phyloP scores from a whole-genome alignment of 2,329 filamentous ascomycete species.

The Fusarium odoratissimum region DNA sequence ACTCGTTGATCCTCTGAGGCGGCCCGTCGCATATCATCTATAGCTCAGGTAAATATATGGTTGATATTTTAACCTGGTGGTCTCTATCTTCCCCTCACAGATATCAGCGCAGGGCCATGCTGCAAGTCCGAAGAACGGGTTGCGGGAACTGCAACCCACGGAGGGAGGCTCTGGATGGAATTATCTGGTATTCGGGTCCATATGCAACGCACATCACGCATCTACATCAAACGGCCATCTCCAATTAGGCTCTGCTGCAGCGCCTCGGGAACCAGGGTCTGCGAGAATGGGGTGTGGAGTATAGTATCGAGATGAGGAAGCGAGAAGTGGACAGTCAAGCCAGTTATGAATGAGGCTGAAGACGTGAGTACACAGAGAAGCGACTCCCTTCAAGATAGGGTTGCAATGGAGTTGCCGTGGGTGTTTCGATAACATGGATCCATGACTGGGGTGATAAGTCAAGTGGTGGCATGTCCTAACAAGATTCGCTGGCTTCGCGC shows the following conservation, averaged over 20 bases:
- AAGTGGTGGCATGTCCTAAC: background rate
- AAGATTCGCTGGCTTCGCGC: background rate
- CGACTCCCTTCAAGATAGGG: slow-evolving; percentile 13
- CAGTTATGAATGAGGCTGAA: slow-evolving; percentile 37
- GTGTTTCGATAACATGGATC: slow-evolving; percentile 18
- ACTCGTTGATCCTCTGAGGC: slow-evolving; percentile 8
- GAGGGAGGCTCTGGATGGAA: slow-evolving; percentile 25
- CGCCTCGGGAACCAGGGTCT: slow-evolving; percentile 10
- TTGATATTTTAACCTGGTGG: slow-evolving; percentile 5
- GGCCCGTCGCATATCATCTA: slow-evolving; percentile 21
- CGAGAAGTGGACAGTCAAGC: slow-evolving; percentile 7
- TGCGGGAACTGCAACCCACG: background rate
- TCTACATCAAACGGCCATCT: slow-evolving; percentile 34
- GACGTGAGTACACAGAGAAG: slow-evolving; percentile 6
- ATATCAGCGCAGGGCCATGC: background rate
- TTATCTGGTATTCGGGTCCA: slow-evolving; percentile 14
- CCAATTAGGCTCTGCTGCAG: slow-evolving; percentile 38
- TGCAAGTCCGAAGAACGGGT: slow-evolving; percentile 26
- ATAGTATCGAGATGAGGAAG: slow-evolving; percentile 5
- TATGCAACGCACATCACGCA: slow-evolving; percentile 31
- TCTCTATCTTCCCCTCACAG: background rate
- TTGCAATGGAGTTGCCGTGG: slow-evolving; percentile 11
- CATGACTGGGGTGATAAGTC: slow-evolving; percentile 3
- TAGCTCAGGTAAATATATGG: slow-evolving; percentile 12
- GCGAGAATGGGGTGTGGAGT: slow-evolving; percentile 23